Evolutionary conservation across 176 grass and related monocot species (phyloP), one percentile per base, ranked within the genome.

Genomic region (Paspalum notatum): DNA sequence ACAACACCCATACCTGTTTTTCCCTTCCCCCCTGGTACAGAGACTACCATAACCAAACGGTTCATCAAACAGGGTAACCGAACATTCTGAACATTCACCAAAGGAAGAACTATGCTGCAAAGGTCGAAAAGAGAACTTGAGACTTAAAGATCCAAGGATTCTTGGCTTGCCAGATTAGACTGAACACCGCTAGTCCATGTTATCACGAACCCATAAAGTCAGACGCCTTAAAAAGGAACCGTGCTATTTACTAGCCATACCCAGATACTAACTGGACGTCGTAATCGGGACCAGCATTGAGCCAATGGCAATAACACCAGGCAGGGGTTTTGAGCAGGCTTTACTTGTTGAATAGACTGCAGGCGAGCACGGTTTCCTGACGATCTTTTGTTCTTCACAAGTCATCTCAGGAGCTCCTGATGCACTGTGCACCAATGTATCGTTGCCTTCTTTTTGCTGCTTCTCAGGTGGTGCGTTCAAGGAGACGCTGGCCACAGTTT

Each of bases 261-360:
- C 22, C 55, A 51, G 16, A 21, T 24, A 52, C 73, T 61, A 61
- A 53, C 6, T 62, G 55, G 79, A 46, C 12, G 37, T 54, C 9
- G 68, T 74, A 76, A 94, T 45, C 20, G 80, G 82, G 76, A 94
- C 20, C 75, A 85, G 83, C 80, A 91, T 79, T 8, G 92, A 94
- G 46, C 92, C 92, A 21, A 94, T 77, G 22, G 79, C 75, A 9
- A 94, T 39, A 75, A 86, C 45, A 81, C 84, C 79, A 18, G 63
- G 40, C 55, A 38, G 62, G 49, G 69, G 53, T 62, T 79, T 81
- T 84, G 75, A 58, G 85, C 68, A 80, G 79, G 76, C 40, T 52
- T 78, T 58, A 43, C 49, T 79, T 72, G 74, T 62, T 66, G 57
- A 72, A 67, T 32, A 57, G 12, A 26, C 18, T 62, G 26, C 68